Evolutionary conservation across 768 basidiomycete species (phyloP), one percentile per base, ranked within the genome.

Genomic region (Leccinum disarticulatum): DNA sequence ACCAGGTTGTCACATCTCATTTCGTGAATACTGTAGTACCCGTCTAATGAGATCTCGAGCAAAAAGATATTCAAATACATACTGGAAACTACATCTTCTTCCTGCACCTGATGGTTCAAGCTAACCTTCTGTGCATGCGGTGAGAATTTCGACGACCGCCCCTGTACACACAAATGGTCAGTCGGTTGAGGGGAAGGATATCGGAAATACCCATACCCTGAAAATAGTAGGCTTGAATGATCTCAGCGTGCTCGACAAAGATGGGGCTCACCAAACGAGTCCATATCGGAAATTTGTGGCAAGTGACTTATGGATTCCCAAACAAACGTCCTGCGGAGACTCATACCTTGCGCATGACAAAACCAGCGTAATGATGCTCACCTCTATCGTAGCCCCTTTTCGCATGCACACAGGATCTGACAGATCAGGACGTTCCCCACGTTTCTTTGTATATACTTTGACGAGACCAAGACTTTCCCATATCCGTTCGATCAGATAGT

Each of bases 371-470:
- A 35, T 56, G 14, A 25, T 41, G 11, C 61, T 36, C 65, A 90
- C 91, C 81, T 98, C 95, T 54, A 98, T 90, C 4, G 93, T 95
- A 3, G 96, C 93, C 0, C 96, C 97, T 70, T 85, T 89, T 60
- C 96, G 82, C 60, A 98, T 74, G 74, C 91, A 93, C 52, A 98
- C 86, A 27, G 97, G 97, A 73, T 99, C 97, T 1, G 80, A 75
- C 13, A 99, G 75, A 72, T 98, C 97, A 3, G 97, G 95, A 64
- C 90, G 91, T 31, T 82, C 91, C n/a, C 96, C 97, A 48, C 97
- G 83, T 73, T 95, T 95, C 77, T 99, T 99, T 3, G 97, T 99
- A 74, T 98, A 99, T 49, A 99, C 86, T 69, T 95, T 95, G 56
- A 90, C 89, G 7, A 93, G 81, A 55, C 81, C 78, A n/a, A 94